phyloP scores from a whole-genome alignment of 2,329 filamentous ascomycete species.

The Pyrenochaeta sp. region DNA sequence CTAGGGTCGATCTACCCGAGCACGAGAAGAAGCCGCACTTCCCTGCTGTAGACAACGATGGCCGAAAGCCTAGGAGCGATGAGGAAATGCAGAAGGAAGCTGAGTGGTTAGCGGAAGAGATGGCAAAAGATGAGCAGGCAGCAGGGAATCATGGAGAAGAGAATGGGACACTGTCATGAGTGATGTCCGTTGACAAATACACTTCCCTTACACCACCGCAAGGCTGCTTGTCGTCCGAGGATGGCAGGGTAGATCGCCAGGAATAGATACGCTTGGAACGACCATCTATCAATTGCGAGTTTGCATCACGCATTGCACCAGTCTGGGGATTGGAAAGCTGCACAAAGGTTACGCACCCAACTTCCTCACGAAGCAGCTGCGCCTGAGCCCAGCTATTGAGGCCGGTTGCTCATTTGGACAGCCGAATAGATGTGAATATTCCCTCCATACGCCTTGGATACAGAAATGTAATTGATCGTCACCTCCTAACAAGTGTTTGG shows the following conservation, averaged over 20 bases:
- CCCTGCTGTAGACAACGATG: conserved; percentile 72
- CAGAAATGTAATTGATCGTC: not conserved
- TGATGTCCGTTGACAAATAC: not conserved
- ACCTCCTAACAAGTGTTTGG: not conserved
- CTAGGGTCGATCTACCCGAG: conserved; percentile 30
- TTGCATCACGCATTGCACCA: too few relatives aligned
- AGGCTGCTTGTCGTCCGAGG: not conserved
- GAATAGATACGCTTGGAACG: not conserved
- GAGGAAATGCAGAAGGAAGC: conserved; percentile 86
- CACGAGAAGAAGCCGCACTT: conserved; percentile 63
- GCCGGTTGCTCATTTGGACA: not conserved
- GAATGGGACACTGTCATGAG: not conserved
- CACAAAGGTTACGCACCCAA: too few relatives aligned
- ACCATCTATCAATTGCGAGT: not conserved
- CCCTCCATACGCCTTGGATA: not conserved
- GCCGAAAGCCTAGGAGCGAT: conserved; percentile 69
- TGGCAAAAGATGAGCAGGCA: conserved; percentile 54
- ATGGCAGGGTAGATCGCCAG: not conserved
- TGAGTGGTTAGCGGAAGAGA: conserved; percentile 67
- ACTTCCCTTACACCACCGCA: not conserved
- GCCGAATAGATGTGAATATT: not conserved
- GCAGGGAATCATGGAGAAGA: conserved; percentile 1
- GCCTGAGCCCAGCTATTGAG: not conserved
- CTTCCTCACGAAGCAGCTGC: too few relatives aligned
- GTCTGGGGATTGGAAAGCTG: not conserved